These are phyloP conservation scores for Coprinopsis marcescibilis DNA, from an alignment of 768 basidiomycete species.

Conservation along the genomic window DNA sequence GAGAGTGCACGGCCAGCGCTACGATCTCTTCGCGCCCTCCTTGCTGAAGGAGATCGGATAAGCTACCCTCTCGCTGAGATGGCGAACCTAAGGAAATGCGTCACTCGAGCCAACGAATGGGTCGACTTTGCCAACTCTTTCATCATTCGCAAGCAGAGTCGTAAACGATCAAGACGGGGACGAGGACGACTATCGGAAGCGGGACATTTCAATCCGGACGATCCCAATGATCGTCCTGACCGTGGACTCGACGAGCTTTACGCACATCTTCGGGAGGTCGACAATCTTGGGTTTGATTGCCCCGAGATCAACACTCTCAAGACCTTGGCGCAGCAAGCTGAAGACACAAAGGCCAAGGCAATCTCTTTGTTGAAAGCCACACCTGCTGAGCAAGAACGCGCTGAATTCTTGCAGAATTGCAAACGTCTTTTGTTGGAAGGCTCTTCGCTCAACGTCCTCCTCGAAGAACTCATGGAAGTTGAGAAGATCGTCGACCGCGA, in stretches of 20 bases:
- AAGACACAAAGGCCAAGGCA: conserved; percentile 57
- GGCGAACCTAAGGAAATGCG: conserved; percentile 66
- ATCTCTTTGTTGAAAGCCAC: conserved; percentile 40
- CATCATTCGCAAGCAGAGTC: conserved; percentile 71
- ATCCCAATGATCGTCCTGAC: conserved; percentile 66
- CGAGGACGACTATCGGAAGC: conserved; percentile 46
- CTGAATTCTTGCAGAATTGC: conserved; percentile 61
- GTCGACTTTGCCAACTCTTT: conserved; percentile 78
- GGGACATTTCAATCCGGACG: conserved; percentile 30
- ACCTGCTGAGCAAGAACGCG: conserved; percentile 38
- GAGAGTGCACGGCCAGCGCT: conserved; percentile 71
- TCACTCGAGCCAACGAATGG: conserved; percentile 80
- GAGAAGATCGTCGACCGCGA: conserved; percentile 79
- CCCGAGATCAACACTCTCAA: conserved; percentile 62
- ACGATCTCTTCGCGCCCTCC: conserved; percentile 72
- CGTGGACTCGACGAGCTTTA: conserved; percentile 67
- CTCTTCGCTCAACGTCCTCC: conserved; percentile 73
- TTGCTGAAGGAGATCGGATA: conserved; percentile 87
- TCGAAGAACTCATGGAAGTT: conserved; percentile 73
- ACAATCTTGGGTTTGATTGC: conserved; percentile 78
- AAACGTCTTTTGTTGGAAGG: conserved; percentile 64
- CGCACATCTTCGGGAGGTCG: conserved; percentile 63
- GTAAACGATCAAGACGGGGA: conserved; percentile 67
- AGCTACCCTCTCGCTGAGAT: conserved; percentile 70
- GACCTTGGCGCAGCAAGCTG: conserved; percentile 53